phyloP scores from a whole-genome alignment of 2,329 filamentous ascomycete species.

The Fusarium continuum region DNA sequence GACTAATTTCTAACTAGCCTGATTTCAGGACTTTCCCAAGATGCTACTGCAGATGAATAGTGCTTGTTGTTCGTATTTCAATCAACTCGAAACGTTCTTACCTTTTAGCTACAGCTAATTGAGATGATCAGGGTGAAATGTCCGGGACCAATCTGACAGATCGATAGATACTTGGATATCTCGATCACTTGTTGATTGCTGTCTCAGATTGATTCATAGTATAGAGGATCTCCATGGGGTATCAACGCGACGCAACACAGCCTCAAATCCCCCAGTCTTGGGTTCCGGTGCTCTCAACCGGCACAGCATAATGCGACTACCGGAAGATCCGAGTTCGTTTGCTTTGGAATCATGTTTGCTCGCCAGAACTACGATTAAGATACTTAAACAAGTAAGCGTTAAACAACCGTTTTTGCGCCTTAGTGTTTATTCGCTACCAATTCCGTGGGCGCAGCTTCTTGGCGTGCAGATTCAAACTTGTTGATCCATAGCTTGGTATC shows the following conservation, averaged over 20 bases:
- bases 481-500: neutral
- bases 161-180: neutral
- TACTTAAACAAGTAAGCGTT: neutral
- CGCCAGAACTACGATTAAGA: neutral
- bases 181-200: neutral
- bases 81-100: neutral
- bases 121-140: neutral
- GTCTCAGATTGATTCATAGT: too few species aligned
- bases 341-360: too few species aligned
- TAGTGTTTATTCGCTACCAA: too few species aligned
- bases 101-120: neutral
- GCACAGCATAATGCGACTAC: neutral
- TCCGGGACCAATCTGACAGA: neutral
- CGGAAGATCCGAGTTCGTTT: too few species aligned
- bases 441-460: neutral
- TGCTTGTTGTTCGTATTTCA: neutral
- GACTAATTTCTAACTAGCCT: too few species aligned
- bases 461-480: neutral
- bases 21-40: neutral
- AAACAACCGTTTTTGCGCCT: too few species aligned
- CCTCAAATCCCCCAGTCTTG: neutral
- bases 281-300: neutral
- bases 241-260: neutral
- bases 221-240: neutral
- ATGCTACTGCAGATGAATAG: neutral